These are phyloP conservation scores for Thielaviopsis populi DNA, from an alignment of 2,329 filamentous ascomycete species.

Conservation along the genomic window DNA sequence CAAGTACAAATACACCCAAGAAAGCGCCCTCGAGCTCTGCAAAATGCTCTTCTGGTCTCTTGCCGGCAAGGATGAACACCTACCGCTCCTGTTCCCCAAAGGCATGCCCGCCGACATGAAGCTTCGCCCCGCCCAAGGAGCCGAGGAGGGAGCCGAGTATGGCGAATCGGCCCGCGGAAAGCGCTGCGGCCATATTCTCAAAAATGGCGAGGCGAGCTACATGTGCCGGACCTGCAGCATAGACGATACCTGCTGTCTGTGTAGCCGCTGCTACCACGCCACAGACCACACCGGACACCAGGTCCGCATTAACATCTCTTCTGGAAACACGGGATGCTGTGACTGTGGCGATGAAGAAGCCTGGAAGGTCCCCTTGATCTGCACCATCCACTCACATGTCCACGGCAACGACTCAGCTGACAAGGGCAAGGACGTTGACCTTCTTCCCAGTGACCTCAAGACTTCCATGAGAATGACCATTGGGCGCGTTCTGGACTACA, in stretches of 20 bases:
- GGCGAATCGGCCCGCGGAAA: conserved; percentile 82
- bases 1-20: conserved; percentile 58
- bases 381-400: conserved; percentile 72
- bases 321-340: conserved; percentile 89
- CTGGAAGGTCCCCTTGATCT: conserved; percentile 76
- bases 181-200: conserved; percentile 95
- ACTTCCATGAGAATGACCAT: conserved; percentile 74
- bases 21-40: conserved; percentile 57
- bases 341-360: conserved; percentile 95
- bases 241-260: conserved; percentile 91
- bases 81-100: conserved; percentile 67
- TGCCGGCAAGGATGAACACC: conserved; percentile 57
- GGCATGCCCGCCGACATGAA: conserved; percentile 49
- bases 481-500: conserved; percentile 73
- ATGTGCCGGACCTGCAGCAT: conserved; percentile 84
- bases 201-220: conserved; percentile 83
- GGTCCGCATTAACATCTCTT: conserved; percentile 74
- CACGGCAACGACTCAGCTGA: conserved; percentile 22
- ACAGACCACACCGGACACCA: conserved; percentile 91
- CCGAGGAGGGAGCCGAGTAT: conserved; percentile 89
- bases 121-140: conserved; percentile 74
- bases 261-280: conserved; percentile 83
- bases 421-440: conserved; percentile 17
- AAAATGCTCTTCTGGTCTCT: conserved; percentile 76
- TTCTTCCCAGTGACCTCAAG: conserved; percentile 61